Percentiles rank a stretch among this genome's conserved stretches.
Conservation (phyloP, 495 filamentous ascomycete genomes). For the Beverwykella pulmonaria region DNA sequence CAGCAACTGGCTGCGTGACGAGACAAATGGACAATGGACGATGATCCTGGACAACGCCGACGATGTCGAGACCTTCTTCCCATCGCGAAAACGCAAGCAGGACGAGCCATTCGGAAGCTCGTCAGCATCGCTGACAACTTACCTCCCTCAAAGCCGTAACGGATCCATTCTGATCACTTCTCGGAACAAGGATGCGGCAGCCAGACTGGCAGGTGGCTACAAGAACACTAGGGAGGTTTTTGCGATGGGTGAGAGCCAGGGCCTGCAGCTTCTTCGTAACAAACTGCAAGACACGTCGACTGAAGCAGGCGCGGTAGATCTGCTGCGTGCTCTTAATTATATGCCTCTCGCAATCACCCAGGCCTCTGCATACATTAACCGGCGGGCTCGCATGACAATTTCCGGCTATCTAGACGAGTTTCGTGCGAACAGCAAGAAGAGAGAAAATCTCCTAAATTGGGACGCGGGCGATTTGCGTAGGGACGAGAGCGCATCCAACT, state of each 20-base stretch:
- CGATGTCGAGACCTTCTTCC: conserved; percentile 9
- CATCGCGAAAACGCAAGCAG: background rate
- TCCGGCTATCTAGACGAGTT: conserved; percentile 47
- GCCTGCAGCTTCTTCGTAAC: conserved; percentile 47
- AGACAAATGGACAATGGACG: no score
- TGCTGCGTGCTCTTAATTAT: conserved; percentile 18
- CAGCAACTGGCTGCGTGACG: no score
- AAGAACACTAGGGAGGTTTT: conserved; percentile 47
- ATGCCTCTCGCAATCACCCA: no score
- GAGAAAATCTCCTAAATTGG: conserved; percentile 46
- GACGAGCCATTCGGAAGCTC: no score
- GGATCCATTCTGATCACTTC: conserved; percentile 21
- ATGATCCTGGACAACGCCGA: no score
- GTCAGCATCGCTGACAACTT: background rate
- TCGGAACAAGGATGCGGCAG: conserved; percentile 14
- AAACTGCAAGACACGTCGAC: conserved; percentile 43
- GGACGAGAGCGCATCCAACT: conserved; percentile 48
- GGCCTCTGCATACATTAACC: conserved; percentile 28
- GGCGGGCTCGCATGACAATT: conserved; percentile 37
- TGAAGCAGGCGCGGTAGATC: conserved; percentile 4
- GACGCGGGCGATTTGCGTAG: conserved; percentile 46
- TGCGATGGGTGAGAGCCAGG: conserved; percentile 43
- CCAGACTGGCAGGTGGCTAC: conserved; percentile 43
- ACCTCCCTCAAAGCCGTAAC: conserved; percentile 23
- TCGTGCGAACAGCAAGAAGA: conserved; percentile 45